Evolutionary conservation across 495 filamentous ascomycete species (phyloP).

Genomic region (Letharia lupina): DNA sequence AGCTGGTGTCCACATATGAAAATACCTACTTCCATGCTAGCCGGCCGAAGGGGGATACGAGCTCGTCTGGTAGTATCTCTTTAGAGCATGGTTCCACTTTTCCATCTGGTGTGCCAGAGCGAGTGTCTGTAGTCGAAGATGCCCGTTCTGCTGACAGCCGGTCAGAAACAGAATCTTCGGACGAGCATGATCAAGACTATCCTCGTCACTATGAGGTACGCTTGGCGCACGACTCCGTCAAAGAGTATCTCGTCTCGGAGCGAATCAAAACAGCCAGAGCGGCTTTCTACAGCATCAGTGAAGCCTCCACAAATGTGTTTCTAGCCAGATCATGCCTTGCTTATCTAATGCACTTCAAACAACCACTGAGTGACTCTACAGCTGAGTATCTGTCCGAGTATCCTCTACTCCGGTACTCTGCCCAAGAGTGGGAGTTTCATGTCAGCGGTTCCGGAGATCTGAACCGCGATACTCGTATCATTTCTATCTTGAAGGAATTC

Average conservation of each 20-base stretch:
- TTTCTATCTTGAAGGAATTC: background rate
- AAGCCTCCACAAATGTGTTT: background rate
- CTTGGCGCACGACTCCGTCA: slow-evolving; percentile 35
- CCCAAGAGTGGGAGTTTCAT: background rate
- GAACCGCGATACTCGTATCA: background rate
- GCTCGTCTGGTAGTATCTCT: background rate
- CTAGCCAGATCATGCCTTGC: background rate
- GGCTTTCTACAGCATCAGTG: background rate
- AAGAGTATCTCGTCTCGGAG: slow-evolving; percentile 31
- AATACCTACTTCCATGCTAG: background rate
- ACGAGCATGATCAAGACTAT: background rate
- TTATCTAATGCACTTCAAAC: background rate
- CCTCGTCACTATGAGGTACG: slow-evolving; percentile 5
- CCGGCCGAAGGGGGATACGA: too few relatives aligned
- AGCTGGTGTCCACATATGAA: background rate
- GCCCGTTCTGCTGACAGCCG: background rate
- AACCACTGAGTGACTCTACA: background rate
- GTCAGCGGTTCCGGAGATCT: background rate
- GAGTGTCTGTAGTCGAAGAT: background rate
- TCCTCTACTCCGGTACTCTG: background rate
- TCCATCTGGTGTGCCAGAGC: background rate
- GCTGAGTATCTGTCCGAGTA: background rate
- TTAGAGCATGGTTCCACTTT: background rate
- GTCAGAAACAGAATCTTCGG: background rate
- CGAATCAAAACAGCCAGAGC: background rate